These are phyloP conservation scores for Pisolithus thermaeus DNA, from an alignment of 1,284 basidiomycete genomes.

Conservation along the genomic window DNA sequence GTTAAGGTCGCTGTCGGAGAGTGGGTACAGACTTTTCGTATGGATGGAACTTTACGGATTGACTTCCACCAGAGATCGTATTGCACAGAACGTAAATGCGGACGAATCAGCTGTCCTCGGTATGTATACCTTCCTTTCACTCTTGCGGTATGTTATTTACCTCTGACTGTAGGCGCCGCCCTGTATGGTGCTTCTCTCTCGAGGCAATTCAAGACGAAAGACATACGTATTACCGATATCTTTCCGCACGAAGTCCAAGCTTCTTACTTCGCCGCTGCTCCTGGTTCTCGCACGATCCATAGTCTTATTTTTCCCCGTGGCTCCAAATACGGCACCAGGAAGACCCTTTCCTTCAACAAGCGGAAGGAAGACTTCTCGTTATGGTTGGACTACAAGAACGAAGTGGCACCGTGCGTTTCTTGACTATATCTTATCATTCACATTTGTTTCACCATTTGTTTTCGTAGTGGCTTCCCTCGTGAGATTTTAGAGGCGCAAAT, in stretches of 20 bases:
- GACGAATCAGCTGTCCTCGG: conserved; percentile 96
- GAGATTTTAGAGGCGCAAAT: conserved; percentile 67
- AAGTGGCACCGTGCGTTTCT: conserved; percentile 48
- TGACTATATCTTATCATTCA: not conserved
- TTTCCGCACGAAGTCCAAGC: conserved; percentile 68
- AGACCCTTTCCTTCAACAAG: conserved; percentile 73
- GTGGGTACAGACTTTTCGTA: conserved; percentile 32
- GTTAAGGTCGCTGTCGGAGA: conserved; percentile 74
- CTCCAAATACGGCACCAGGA: conserved; percentile 72
- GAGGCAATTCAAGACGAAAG: conserved; percentile 93
- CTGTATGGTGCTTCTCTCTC: conserved; percentile 89
- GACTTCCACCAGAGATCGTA: conserved; percentile 51
- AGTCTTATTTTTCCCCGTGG: conserved; percentile 72
- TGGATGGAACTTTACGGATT: conserved; percentile 7
- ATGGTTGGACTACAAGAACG: conserved; percentile 63
- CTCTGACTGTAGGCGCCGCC: conserved; percentile 61
- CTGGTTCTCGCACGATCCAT: conserved; percentile 62
- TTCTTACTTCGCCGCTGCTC: conserved; percentile 63
- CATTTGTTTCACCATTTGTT: conserved; percentile 2
- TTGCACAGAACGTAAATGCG: conserved; percentile 93
- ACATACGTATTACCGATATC: conserved; percentile 81
- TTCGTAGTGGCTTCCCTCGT: conserved; percentile 54
- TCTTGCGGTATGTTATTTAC: not conserved
- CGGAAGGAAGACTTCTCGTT: conserved; percentile 75
- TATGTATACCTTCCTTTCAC: conserved; percentile 11